Evolutionary conservation across 2,329 filamentous ascomycete species (phyloP).

Genomic region (Colletotrichum gloeosporioides): DNA sequence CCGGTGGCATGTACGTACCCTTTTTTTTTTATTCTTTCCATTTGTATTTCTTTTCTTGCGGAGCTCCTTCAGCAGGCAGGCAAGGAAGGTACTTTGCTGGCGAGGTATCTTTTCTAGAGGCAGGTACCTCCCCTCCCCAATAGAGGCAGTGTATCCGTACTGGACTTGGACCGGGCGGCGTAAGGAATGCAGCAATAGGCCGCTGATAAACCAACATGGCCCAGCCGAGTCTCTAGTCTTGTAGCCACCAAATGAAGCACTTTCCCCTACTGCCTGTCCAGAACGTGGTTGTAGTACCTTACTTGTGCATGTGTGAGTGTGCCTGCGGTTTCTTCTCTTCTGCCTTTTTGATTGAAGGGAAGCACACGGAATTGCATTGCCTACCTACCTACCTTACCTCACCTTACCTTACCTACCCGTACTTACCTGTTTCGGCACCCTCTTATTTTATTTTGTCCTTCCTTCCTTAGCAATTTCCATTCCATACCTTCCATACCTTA

Average conservation of each 20-base stretch:
- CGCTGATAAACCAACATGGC: not conserved
- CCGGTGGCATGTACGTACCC: not conserved
- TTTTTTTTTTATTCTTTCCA: not conserved
- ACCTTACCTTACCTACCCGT: not conserved
- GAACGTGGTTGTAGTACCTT: not conserved
- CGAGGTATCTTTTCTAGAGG: not conserved
- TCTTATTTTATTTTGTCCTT: not conserved
- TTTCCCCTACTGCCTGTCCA: not conserved
- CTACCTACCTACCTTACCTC: not conserved
- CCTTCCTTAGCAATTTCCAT: not conserved
- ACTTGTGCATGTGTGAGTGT: not conserved
- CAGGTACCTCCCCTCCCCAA: not conserved
- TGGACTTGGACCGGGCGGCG: not conserved
- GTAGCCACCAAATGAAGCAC: slow-evolving; percentile 17
- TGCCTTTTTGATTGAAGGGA: not conserved
- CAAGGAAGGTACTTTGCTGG: not conserved
- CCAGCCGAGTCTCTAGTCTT: not conserved
- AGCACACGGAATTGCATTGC: not conserved
- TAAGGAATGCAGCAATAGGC: not conserved
- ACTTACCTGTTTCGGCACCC: not conserved
- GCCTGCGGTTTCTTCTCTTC: not conserved
- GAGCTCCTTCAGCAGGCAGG: not conserved
- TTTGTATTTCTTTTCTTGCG: not conserved
- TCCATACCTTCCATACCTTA: not conserved
- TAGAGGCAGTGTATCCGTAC: not conserved